Percentiles rank a stretch among this genome's conserved stretches.
Conservation (phyloP, 257 asterid genomes). For the Solanum sejunctum region DNA sequence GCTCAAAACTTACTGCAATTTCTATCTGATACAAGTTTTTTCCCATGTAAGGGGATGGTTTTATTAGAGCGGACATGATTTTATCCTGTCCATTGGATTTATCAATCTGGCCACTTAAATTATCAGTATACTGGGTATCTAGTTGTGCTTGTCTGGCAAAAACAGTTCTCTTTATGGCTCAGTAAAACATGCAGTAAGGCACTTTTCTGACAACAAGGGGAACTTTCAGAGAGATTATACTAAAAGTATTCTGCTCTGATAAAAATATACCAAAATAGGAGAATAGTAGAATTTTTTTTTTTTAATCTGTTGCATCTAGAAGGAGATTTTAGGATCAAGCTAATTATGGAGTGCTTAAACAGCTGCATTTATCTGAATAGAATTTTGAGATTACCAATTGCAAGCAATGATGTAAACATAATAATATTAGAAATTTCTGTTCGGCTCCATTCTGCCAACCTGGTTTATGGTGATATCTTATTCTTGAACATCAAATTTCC, state of each 20-base stretch:
- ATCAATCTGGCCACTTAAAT: not conserved
- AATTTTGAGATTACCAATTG: not conserved
- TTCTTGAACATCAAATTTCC: not conserved
- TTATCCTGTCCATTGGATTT: not conserved
- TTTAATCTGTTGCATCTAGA: not conserved
- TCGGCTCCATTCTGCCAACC: not conserved
- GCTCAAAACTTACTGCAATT: not conserved
- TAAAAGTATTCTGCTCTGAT: not conserved
- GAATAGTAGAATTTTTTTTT: not conserved
- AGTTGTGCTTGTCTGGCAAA: not conserved
- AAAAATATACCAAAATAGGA: not conserved
- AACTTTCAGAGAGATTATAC: not conserved
- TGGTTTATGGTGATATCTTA: not conserved
- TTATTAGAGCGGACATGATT: not conserved
- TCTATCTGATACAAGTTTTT: not conserved
- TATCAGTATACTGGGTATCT: not conserved
- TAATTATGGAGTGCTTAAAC: not conserved
- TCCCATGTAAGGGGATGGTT: not conserved
- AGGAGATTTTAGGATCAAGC: not conserved
- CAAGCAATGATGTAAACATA: not conserved
- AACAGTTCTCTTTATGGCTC: not conserved
- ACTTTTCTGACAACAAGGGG: not conserved
- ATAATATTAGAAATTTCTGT: not conserved
- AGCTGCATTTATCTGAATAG: not conserved
- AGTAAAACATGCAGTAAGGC: not conserved